A percentile compares a stretch with the other conserved stretches of the same genome.
phyloP scores from a whole-genome alignment of 176 grass and related monocot genomes.

The Oryza rufipogon region DNA sequence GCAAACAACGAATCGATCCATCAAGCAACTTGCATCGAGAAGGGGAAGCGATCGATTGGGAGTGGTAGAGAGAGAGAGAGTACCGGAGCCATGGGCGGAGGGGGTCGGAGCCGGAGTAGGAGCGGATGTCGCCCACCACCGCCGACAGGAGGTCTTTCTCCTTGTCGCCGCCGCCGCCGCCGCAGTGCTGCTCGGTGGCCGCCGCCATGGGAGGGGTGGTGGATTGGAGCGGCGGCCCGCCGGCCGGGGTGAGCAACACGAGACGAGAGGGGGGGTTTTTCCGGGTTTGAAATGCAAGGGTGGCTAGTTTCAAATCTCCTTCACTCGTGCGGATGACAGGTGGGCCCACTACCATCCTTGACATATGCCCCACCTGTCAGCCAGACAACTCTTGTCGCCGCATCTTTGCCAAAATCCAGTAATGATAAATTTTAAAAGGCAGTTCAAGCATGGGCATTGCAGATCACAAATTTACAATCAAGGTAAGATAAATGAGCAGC shows the following conservation, averaged over 20 bases:
- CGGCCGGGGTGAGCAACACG: not conserved
- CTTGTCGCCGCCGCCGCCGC: not conserved
- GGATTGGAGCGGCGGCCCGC: not conserved
- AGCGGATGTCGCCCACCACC: conserved; percentile 63
- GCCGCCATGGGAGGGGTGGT: conserved; percentile 56
- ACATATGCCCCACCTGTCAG: not conserved
- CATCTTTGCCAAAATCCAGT: too few species aligned
- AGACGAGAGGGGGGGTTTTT: not conserved
- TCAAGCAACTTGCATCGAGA: too few species aligned
- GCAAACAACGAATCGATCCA: not conserved
- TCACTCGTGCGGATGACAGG: not conserved
- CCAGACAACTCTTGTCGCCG: not conserved
- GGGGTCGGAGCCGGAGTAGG: conserved; percentile 73
- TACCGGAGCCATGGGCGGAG: conserved; percentile 80
- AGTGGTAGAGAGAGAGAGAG: not conserved
- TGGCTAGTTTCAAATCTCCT: not conserved
- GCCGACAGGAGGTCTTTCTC: conserved; percentile 67
- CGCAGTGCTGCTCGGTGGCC: not conserved
- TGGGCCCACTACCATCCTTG: not conserved
- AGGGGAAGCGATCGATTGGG: not conserved
- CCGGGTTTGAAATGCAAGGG: conserved; percentile 3
- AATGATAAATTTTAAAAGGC: too few species aligned
- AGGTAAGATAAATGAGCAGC: too few species aligned
- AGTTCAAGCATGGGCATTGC: too few species aligned
- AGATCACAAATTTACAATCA: too few species aligned